Conservation (phyloP, 371 early-diverging fungal species). For the Zychaea mexicana region DNA sequence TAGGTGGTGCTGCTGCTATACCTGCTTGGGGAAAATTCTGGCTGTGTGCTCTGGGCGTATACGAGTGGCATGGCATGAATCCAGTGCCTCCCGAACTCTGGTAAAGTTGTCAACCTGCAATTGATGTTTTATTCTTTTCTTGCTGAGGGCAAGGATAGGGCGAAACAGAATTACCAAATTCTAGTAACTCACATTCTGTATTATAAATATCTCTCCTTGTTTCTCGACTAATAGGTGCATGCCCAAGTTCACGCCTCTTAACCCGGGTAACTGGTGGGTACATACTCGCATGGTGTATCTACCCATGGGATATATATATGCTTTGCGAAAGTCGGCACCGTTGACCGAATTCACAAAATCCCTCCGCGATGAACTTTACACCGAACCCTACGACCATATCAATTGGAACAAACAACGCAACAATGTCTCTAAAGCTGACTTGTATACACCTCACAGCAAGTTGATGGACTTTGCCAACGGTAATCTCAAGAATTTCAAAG, state of each 20-base stretch:
- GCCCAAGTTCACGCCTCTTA: conserved; percentile 82
- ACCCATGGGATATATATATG: conserved; percentile 95
- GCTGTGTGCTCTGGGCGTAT: conserved; percentile 86
- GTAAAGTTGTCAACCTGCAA: conserved; percentile 42
- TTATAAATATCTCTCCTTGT: not conserved
- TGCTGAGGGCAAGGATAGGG: too few species aligned
- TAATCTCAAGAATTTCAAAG: conserved; percentile 9
- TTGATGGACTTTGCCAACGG: conserved; percentile 78
- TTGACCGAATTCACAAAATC: conserved; percentile 69
- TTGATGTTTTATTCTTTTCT: too few species aligned
- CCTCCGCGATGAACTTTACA: conserved; percentile 87
- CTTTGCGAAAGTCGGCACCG: conserved; percentile 61
- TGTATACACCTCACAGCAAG: conserved; percentile 84
- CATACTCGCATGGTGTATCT: conserved; percentile 90
- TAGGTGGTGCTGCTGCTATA: conserved; percentile 81
- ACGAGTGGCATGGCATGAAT: conserved; percentile 96
- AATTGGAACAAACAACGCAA: conserved; percentile 82
- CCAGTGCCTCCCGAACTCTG: conserved; percentile 95
- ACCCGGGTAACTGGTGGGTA: conserved; percentile 93
- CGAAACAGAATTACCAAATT: not conserved
- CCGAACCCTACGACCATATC: conserved; percentile 80
- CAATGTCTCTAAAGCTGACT: conserved; percentile 82
- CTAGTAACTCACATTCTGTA: not conserved
- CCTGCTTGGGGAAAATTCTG: conserved; percentile 99
- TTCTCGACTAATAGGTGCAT: conserved; percentile 73